Conservation (phyloP, 2,329 filamentous ascomycete genomes). For the Ophiostoma fasciatum region DNA sequence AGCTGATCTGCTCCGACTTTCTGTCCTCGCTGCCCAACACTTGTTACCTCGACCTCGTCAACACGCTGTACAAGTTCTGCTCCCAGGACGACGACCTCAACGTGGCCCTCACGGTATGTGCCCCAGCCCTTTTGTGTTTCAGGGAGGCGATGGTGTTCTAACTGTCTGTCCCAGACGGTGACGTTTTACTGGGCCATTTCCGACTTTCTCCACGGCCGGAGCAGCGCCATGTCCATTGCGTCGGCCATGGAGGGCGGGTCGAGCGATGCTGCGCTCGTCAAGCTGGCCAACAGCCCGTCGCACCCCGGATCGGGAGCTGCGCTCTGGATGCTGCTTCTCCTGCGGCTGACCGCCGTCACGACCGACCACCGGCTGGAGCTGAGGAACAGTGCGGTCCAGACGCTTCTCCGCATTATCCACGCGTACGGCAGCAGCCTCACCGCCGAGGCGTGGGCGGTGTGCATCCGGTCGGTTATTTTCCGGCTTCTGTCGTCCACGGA, state of each 20-base stretch:
- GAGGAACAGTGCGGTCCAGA: constrained; percentile 80
- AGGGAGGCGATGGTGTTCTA: constrained; percentile 77
- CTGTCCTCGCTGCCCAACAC: constrained; percentile 54
- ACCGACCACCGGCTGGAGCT: constrained; percentile 60
- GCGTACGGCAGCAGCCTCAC: constrained; percentile 72
- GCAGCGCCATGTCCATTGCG: constrained; percentile 41
- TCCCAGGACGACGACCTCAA: constrained; percentile 86
- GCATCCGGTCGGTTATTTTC: constrained; percentile 68
- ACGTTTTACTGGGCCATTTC: constrained; percentile 95
- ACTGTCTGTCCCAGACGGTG: constrained; percentile 68
- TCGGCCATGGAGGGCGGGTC: constrained; percentile 37
- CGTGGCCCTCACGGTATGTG: constrained; percentile 73
- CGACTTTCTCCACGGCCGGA: constrained; percentile 59
- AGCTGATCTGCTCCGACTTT: constrained; percentile 93
- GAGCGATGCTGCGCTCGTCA: constrained; percentile 40
- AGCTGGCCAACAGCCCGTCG: constrained; percentile 43
- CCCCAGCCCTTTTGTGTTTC: not conserved
- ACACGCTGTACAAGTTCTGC: constrained; percentile 80
- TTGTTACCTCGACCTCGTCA: constrained; percentile 65
- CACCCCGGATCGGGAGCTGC: constrained; percentile 51
- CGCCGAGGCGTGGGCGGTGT: constrained; percentile 68
- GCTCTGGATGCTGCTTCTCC: constrained; percentile 63
- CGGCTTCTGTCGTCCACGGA: constrained; percentile 60
- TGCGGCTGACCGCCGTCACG: constrained; percentile 57
- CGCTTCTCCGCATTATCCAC: constrained; percentile 79